These are phyloP conservation scores for Plectosphaerella cucumerina DNA, from an alignment of 2,329 filamentous ascomycete genomes.

Conservation along the genomic window DNA sequence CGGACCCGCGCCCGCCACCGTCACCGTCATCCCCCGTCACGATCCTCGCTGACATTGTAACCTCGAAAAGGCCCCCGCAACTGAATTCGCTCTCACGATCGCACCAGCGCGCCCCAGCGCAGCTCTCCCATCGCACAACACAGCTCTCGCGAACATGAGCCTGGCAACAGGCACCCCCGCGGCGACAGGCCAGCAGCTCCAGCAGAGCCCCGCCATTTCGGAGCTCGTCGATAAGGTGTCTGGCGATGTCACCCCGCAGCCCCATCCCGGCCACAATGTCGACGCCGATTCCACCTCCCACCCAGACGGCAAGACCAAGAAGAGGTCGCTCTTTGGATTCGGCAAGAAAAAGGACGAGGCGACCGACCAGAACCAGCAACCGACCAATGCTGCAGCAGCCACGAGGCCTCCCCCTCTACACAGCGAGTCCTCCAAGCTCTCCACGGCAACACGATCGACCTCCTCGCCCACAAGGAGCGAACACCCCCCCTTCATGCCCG, in stretches of 20 bases:
- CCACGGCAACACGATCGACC: slow-evolving; percentile 29
- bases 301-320: slow-evolving; percentile 37
- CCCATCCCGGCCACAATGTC: slow-evolving; percentile 18
- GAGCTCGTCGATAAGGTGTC: slow-evolving; percentile 19
- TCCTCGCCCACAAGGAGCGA: slow-evolving; percentile 39
- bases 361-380: slow-evolving; percentile 21
- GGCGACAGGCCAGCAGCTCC: slow-evolving; percentile 20
- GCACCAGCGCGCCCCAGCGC: background rate
- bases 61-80: background rate
- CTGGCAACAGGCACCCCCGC: slow-evolving; percentile 17
- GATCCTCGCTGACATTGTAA: background rate
- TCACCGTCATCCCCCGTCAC: background rate
- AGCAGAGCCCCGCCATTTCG: slow-evolving; percentile 19
- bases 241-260: slow-evolving; percentile 28
- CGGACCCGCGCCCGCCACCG: no score
- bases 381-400: slow-evolving; percentile 10
- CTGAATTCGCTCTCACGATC: background rate
- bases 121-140: background rate
- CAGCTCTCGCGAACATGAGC: slow-evolving; percentile 17
- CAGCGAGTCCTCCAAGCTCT: slow-evolving; percentile 30
- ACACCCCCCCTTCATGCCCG: slow-evolving; percentile 42
- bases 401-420: slow-evolving; percentile 23
- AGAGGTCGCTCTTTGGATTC: slow-evolving; percentile 56
- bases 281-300: slow-evolving; percentile 18
- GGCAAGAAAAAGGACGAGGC: slow-evolving; percentile 58